A percentile compares a stretch with the other conserved stretches of the same genome.
These are phyloP conservation scores for Russula emetica DNA, from an alignment of 768 basidiomycete species.

Conservation along the genomic window DNA sequence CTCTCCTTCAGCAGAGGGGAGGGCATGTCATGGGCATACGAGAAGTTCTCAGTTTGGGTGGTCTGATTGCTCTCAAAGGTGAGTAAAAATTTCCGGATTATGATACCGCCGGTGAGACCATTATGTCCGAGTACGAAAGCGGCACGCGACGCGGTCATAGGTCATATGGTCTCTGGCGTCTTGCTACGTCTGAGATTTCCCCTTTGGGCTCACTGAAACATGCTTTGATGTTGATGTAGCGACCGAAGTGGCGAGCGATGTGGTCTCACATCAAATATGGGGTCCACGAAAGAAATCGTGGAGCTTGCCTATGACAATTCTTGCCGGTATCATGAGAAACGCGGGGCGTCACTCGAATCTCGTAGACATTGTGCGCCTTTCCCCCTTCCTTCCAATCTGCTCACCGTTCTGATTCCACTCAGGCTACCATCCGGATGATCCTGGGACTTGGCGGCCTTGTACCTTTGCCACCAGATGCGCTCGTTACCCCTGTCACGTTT, in stretches of 20 bases:
- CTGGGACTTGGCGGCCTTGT: constrained; percentile 79
- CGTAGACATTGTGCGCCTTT: constrained; percentile 63
- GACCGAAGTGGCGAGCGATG: constrained; percentile 52
- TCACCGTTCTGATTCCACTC: neutral
- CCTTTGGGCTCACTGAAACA: constrained; percentile 35
- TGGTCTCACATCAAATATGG: constrained; percentile 74
- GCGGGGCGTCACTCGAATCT: constrained; percentile 76
- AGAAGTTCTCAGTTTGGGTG: constrained; percentile 69
- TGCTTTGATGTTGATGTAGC: constrained; percentile 35
- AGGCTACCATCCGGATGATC: constrained; percentile 52
- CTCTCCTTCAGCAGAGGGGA: constrained; percentile 57
- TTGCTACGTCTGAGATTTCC: neutral
- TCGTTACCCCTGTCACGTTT: constrained; percentile 94
- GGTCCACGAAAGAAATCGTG: constrained; percentile 88
- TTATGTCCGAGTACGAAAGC: neutral
- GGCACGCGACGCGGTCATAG: constrained; percentile 19
- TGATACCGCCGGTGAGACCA: neutral
- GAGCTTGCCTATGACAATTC: constrained; percentile 92
- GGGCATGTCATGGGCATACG: constrained; percentile 55
- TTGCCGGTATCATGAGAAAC: constrained; percentile 81
- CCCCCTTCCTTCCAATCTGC: neutral
- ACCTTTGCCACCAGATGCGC: constrained; percentile 86
- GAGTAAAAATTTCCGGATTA: constrained; percentile 2
- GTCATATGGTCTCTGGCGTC: constrained; percentile 17
- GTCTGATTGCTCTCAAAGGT: constrained; percentile 37